A percentile compares a stretch with the other conserved stretches of the same genome.
Evolutionary conservation across 352 stramenopile species (phyloP).

Genomic region (Phytophthora cactorum): DNA sequence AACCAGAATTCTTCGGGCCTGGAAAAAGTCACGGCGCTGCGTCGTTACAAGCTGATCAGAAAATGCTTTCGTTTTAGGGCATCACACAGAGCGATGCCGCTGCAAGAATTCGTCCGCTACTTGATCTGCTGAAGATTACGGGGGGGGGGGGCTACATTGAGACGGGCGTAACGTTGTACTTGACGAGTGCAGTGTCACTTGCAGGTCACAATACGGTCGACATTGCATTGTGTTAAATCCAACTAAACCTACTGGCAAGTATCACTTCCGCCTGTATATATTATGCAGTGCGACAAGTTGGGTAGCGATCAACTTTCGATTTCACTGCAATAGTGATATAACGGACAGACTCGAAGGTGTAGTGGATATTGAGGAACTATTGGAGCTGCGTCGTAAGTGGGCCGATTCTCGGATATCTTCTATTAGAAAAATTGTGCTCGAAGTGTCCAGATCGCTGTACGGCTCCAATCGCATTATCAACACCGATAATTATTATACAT

Average conservation of each 20-base stretch:
- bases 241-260: conserved; percentile 1
- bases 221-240: not conserved
- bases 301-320: conserved; percentile 32
- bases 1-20: not conserved
- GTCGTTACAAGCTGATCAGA: conserved; percentile 8
- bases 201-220: conserved; percentile 1
- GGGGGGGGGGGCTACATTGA: conserved; percentile 1
- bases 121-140: conserved; percentile 5
- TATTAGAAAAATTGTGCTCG: conserved; percentile 30
- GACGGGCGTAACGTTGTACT: not conserved
- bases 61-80: conserved; percentile 11
- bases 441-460: conserved; percentile 25
- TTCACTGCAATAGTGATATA: conserved; percentile 33
- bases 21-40: conserved; percentile 1
- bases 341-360: conserved; percentile 25
- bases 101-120: conserved; percentile 6
- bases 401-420: not conserved
- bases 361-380: not conserved
- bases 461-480: conserved; percentile 31
- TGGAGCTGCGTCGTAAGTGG: not conserved
- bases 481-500: conserved; percentile 38
- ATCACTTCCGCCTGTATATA: not conserved
- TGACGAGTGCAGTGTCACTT: conserved; percentile 1
- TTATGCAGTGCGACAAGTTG: conserved; percentile 20
- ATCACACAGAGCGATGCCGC: not conserved